A percentile compares a stretch with the other conserved stretches of the same genome.
Conservation (phyloP, 163 green algal genomes). For the Prototheca stagnorum region DNA sequence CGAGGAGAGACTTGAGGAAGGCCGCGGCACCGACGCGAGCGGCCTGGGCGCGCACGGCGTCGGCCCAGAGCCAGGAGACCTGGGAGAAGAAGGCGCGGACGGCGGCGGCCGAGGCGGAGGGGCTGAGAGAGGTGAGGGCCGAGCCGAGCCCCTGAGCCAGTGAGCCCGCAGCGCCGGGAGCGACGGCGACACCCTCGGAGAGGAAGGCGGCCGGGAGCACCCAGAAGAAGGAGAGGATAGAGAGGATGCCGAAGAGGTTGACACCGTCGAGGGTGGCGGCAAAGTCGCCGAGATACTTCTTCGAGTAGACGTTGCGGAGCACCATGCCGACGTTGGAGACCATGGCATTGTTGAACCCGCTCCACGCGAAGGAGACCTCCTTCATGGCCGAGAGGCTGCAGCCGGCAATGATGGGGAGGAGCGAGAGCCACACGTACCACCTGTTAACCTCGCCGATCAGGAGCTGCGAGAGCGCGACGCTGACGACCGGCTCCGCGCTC, state of each 20-base stretch:
- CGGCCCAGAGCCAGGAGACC: conserved; percentile 5
- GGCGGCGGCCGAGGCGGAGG: too few species aligned
- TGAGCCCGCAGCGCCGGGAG: too few species aligned
- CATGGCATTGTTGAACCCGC: conserved; percentile 82
- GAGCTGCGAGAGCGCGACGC: conserved; percentile 44
- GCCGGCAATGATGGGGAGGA: conserved; percentile 81
- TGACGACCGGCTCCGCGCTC: conserved; percentile 75
- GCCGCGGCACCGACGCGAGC: conserved; percentile 1
- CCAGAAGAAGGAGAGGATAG: conserved; percentile 65
- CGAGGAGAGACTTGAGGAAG: conserved; percentile 44
- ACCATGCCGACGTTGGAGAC: conserved; percentile 84
- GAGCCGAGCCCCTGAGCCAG: too few species aligned
- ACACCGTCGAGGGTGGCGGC: conserved; percentile 72
- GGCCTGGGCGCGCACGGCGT: background rate
- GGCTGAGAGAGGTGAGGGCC: too few species aligned
- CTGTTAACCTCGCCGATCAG: conserved; percentile 37
- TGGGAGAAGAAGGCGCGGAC: too few species aligned
- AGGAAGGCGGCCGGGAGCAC: conserved; percentile 55
- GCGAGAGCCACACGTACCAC: conserved; percentile 64
- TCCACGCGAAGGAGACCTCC: conserved; percentile 61
- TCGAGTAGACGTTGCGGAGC: conserved; percentile 78
- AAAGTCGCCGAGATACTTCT: conserved; percentile 66
- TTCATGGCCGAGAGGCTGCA: conserved; percentile 80
- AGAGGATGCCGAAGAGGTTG: conserved; percentile 67
- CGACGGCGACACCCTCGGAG: conserved; percentile 57